Evolutionary conservation across 208 protist genomes (phyloP).

Genomic region (Leishmania martiniquensis): DNA sequence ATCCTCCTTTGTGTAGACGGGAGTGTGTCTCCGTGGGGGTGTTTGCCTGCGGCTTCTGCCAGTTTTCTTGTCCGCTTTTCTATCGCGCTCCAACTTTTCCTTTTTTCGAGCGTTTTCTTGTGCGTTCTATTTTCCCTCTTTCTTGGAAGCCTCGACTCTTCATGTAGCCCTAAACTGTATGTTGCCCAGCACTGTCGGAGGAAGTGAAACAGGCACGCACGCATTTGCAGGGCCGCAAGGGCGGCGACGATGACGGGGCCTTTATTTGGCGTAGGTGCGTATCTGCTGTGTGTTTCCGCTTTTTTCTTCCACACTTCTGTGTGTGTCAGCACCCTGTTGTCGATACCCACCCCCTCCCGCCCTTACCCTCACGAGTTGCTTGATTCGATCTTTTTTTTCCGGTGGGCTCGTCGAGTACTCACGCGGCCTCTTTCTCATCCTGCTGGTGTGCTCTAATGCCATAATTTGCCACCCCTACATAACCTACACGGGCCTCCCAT

Average conservation of each 20-base stretch:
- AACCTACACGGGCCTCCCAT: too few relatives aligned
- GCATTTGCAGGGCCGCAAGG: neutral
- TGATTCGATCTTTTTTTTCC: neutral
- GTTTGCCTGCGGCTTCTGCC: neutral
- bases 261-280: neutral
- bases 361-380: neutral
- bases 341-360: neutral
- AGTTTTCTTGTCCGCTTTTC: neutral
- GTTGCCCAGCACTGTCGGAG: neutral
- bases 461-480: neutral
- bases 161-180: neutral
- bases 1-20: neutral
- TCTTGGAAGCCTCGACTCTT: neutral
- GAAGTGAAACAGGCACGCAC: neutral
- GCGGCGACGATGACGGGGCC: neutral
- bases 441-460: neutral
- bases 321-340: neutral
- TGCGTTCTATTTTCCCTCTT: neutral
- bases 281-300: neutral
- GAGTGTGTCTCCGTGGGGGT: neutral
- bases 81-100: neutral
- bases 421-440: neutral
- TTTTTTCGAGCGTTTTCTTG: neutral
- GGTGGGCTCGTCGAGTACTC: neutral
- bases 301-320: neutral